Evolutionary conservation across 2,329 filamentous ascomycete species (phyloP).

Genomic region (Calycina marina): DNA sequence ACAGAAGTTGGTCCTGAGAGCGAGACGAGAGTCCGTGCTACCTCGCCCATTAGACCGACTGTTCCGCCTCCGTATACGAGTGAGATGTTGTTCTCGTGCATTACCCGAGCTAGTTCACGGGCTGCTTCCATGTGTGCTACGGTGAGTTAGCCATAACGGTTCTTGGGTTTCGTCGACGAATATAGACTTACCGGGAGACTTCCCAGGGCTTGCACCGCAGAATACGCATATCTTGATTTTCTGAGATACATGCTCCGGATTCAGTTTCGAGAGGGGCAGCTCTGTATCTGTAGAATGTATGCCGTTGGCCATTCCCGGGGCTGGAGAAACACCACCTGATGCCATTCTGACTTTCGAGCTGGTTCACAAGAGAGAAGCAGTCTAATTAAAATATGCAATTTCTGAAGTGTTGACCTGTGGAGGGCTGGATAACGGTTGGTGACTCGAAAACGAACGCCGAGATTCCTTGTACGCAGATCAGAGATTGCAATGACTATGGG

Average conservation of each 20-base stretch:
- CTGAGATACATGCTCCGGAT: neutral
- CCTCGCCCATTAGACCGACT: slow-evolving; percentile 86
- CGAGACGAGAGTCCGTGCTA: slow-evolving; percentile 73
- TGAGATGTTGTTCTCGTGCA: slow-evolving; percentile 63
- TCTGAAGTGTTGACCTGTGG: no score
- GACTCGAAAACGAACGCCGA: no score
- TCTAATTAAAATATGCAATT: no score
- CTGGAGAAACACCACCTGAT: slow-evolving; percentile 27
- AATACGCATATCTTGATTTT: slow-evolving; percentile 31
- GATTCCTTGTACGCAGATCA: no score
- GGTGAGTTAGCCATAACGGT: no score
- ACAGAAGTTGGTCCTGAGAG: slow-evolving; percentile 54
- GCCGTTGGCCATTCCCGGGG: slow-evolving; percentile 10
- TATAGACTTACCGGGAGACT: slow-evolving; percentile 33
- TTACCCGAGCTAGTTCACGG: slow-evolving; percentile 53
- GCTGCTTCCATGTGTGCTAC: slow-evolving; percentile 39
- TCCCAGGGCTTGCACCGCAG: slow-evolving; percentile 71
- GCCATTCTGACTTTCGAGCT: no score
- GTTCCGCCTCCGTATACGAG: slow-evolving; percentile 95
- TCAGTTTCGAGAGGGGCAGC: neutral
- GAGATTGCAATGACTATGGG: no score
- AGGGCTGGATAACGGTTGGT: no score
- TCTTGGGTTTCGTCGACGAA: neutral
- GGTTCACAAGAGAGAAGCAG: no score
- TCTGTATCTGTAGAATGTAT: slow-evolving; percentile 1